Evolutionary conservation across 345 rosid species (phyloP).

Genomic region (Draba incana): DNA sequence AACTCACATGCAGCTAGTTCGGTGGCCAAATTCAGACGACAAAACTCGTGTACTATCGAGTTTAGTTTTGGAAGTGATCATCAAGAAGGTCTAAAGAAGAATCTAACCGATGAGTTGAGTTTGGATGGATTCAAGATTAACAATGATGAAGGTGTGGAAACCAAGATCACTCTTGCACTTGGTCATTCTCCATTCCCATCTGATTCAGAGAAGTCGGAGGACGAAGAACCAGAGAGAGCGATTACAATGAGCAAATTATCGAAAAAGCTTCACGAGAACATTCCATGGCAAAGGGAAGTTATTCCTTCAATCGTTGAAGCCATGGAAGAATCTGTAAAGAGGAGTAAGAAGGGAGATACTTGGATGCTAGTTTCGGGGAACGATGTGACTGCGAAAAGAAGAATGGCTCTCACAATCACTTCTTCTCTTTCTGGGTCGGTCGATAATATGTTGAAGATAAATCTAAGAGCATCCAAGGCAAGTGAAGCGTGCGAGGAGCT

Average conservation of each 20-base stretch:
- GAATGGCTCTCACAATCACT: conserved; percentile 68
- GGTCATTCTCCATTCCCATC: conserved; percentile 57
- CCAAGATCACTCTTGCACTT: conserved; percentile 74
- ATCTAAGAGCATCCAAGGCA: conserved; percentile 38
- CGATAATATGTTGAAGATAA: conserved; percentile 52
- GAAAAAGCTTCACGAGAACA: conserved; percentile 57
- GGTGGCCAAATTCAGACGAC: conserved; percentile 70
- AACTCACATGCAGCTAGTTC: conserved; percentile 38
- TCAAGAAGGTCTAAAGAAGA: conserved; percentile 37
- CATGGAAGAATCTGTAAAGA: conserved; percentile 45
- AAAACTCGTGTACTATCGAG: conserved; percentile 69
- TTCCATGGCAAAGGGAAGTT: conserved; percentile 73
- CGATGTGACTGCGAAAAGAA: conserved; percentile 70
- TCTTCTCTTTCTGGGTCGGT: conserved; percentile 58
- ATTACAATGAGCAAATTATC: conserved; percentile 31
- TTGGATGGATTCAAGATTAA: conserved; percentile 64
- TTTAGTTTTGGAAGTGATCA: conserved; percentile 52
- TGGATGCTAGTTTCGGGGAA: conserved; percentile 76
- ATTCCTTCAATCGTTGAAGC: conserved; percentile 57
- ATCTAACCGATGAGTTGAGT: conserved; percentile 48
- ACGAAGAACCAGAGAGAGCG: conserved; percentile 26
- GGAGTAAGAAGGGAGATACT: conserved; percentile 38
- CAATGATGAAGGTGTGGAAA: conserved; percentile 58
- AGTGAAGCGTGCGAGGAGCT: conserved; percentile 46
- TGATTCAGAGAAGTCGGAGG: conserved; percentile 45